These are phyloP conservation scores for Cyberlindnera galapagoensis DNA, from an alignment of 805 yeast species.

Conservation along the genomic window DNA sequence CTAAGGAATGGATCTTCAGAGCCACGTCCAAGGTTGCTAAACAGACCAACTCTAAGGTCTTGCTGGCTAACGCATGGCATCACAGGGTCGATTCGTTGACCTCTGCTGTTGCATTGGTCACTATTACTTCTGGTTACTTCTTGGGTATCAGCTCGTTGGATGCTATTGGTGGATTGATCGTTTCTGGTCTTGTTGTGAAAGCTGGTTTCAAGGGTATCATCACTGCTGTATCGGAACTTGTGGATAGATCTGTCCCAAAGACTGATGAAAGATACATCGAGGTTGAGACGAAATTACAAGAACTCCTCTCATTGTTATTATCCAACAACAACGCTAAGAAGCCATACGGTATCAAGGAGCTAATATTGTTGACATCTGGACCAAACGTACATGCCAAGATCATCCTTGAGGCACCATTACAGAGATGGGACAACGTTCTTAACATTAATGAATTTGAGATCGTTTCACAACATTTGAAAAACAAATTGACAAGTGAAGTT, in stretches of 20 bases:
- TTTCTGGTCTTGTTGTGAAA: constrained; percentile 70
- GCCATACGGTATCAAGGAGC: constrained; percentile 32
- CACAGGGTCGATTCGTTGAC: constrained; percentile 93
- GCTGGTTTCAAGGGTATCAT: constrained; percentile 79
- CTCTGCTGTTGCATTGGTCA: constrained; percentile 80
- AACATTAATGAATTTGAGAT: constrained; percentile 35
- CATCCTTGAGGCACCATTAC: constrained; percentile 33
- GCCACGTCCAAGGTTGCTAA: constrained; percentile 79
- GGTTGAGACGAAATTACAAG: constrained; percentile 34
- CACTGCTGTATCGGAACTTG: constrained; percentile 65
- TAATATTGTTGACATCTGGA: constrained; percentile 50
- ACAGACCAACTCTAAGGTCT: constrained; percentile 74
- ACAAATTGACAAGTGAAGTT: constrained; percentile 30
- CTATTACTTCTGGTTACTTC: constrained; percentile 80
- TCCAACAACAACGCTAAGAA: constrained; percentile 36
- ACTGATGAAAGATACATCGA: constrained; percentile 42
- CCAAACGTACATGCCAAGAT: constrained; percentile 41
- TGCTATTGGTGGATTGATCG: constrained; percentile 86
- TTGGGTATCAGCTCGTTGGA: constrained; percentile 80
- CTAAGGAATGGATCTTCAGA: constrained; percentile 83
- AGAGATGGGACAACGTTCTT: constrained; percentile 39
- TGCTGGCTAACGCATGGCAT: constrained; percentile 98
- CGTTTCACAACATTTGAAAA: constrained; percentile 32
- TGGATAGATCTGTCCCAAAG: constrained; percentile 61
- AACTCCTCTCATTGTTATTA: constrained; percentile 26